phyloP scores from a whole-genome alignment of 108 stramenopile genomes.

The Skeletonema marinoi region DNA sequence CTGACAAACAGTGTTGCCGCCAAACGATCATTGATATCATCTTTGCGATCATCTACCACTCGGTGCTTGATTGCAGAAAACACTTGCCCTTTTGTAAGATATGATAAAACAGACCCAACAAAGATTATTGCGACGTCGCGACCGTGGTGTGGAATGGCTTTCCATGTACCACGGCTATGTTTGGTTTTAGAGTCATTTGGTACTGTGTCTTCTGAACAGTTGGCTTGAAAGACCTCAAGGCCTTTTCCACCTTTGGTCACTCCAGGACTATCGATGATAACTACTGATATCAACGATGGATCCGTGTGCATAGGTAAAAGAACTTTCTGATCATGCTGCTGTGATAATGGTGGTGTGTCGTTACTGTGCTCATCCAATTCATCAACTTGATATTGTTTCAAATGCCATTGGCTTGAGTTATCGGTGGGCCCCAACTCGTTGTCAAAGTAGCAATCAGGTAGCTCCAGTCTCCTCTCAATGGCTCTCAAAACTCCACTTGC shows the following conservation, averaged over 20 bases:
- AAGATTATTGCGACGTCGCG: slow-evolving; percentile 77
- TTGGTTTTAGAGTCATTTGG: background rate
- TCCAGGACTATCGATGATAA: slow-evolving; percentile 64
- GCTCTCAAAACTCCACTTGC: slow-evolving; percentile 55
- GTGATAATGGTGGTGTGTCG: background rate
- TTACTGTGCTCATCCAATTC: background rate
- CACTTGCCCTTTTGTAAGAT: slow-evolving; percentile 57
- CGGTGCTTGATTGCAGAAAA: slow-evolving; percentile 73
- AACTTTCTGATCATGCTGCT: slow-evolving; percentile 14
- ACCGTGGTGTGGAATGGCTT: slow-evolving; percentile 61
- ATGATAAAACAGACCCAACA: slow-evolving; percentile 71
- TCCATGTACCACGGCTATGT: slow-evolving; percentile 42
- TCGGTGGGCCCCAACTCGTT: slow-evolving; percentile 60
- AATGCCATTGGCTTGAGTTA: slow-evolving; percentile 78
- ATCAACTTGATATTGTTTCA: slow-evolving; percentile 68
- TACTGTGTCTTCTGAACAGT: background rate
- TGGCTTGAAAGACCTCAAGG: slow-evolving; percentile 43
- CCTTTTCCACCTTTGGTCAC: slow-evolving; percentile 55
- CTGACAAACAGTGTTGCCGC: slow-evolving; percentile 82
- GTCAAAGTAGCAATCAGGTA: slow-evolving; percentile 62
- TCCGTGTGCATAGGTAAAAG: slow-evolving; percentile 81
- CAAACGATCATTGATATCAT: slow-evolving; percentile 32
- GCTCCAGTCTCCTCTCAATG: slow-evolving; percentile 55
- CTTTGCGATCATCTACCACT: slow-evolving; percentile 37
- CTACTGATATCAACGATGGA: slow-evolving; percentile 82